A percentile compares a stretch with the other conserved stretches of the same genome.
Conservation (phyloP, 2,329 filamentous ascomycete species). For the Pseudocercospora pini-densiflorae region DNA sequence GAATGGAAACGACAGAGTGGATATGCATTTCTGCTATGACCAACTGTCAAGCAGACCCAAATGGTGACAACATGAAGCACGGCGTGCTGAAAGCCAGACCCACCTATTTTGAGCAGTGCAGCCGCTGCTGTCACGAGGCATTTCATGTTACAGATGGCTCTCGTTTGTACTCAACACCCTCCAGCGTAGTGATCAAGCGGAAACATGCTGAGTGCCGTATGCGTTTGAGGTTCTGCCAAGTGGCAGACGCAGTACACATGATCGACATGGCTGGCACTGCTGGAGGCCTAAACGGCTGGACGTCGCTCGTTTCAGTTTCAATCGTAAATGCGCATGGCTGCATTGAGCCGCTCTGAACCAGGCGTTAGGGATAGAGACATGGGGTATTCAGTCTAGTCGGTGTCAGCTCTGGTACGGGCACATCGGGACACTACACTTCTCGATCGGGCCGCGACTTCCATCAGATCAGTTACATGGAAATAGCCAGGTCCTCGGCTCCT, state of each 20-base stretch:
- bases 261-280: too few species aligned
- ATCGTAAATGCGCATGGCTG: conserved; percentile 23
- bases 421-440: conserved; percentile 15
- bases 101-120: conserved; percentile 16
- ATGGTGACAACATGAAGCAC: background rate
- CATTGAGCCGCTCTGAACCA: conserved; percentile 18
- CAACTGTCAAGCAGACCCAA: conserved; percentile 8
- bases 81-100: conserved; percentile 7
- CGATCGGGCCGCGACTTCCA: conserved; percentile 5
- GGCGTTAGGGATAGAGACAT: conserved; percentile 7
- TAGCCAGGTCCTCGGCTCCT: conserved; percentile 27
- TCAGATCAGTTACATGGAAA: conserved; percentile 14
- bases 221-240: conserved; percentile 18
- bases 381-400: conserved; percentile 4
- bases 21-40: conserved; percentile 4
- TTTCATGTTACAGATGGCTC: conserved; percentile 18
- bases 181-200: conserved; percentile 20
- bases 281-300: conserved; percentile 11
- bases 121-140: conserved; percentile 25
- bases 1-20: conserved; percentile 9
- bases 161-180: conserved; percentile 8
- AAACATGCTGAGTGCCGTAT: conserved; percentile 17
- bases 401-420: conserved; percentile 15
- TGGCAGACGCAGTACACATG: conserved; percentile 9
- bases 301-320: conserved; percentile 20